Base-by-base conservation (phyloP, 495 filamentous ascomycete genomes). In the Hypoxylon crocopeplum region DNA sequence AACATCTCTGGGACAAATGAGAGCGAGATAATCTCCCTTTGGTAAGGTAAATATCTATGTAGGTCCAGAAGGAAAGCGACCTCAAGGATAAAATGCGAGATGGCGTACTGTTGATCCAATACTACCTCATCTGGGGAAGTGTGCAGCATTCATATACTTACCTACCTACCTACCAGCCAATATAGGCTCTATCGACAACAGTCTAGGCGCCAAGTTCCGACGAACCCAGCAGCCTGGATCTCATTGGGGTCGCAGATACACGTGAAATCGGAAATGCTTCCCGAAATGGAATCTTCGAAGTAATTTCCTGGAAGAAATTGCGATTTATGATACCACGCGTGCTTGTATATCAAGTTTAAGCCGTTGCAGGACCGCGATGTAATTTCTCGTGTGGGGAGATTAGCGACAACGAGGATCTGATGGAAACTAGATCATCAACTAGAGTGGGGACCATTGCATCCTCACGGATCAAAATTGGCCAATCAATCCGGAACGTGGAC, bases 401-500 rank as follows among this genome's bases (percentile, higher is more conserved):
- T 25, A 37, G 44, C 25, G 16, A 17, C 38, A 30, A 20, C 8
- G 33, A 1, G 19, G 33, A 37, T 37, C 3, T 20, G 42, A 5
- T 34, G 21, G 11, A 48, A 5, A 20, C 27, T n/a, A n/a, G n/a
- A n/a, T n/a, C n/a, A n/a, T n/a, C n/a, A n/a, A n/a, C n/a, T n/a
- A n/a, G n/a, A n/a, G n/a, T n/a, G n/a, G n/a, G n/a, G n/a, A n/a
- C n/a, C n/a, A n/a, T n/a, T n/a, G 48, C 16, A 11, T 46, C 44
- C 46, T 42, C 20, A 16, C 11, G n/a, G 38, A 25, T 41, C 34
- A 12, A 37, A 48, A 59, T 59, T 59, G 16, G 13, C 64, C 64
- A 67, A 67, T 67, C 38, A 30, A 59, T 64, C 33, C 10, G 49
- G 34, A 67, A 67, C 64, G 64, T 67, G n/a, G n/a, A n/a, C n/a